These are phyloP conservation scores for Pseudocercospora vitis DNA, from an alignment of 2,329 filamentous ascomycete genomes.

Conservation along the genomic window DNA sequence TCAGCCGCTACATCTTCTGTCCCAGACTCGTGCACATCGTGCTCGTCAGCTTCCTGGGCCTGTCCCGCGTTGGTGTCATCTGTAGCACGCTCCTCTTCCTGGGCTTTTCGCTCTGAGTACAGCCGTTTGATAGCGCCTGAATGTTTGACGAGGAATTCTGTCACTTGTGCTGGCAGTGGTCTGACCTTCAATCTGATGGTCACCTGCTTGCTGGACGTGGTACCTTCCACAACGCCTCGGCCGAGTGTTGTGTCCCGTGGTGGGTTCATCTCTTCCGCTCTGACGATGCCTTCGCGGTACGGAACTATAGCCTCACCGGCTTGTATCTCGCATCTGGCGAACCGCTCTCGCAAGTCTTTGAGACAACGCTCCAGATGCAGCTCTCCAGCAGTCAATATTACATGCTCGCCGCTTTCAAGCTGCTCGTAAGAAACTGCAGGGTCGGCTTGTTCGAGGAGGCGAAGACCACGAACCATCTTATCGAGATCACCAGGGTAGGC, in stretches of 20 bases:
- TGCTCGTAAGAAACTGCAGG: slow-evolving; percentile 96
- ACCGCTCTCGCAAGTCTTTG: slow-evolving; percentile 88
- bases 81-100: slow-evolving; percentile 44
- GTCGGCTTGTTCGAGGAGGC: slow-evolving; percentile 87
- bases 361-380: slow-evolving; percentile 90
- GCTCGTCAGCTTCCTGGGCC: slow-evolving; percentile 36
- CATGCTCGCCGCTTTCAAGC: slow-evolving; percentile 88
- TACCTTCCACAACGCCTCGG: slow-evolving; percentile 72
- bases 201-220: slow-evolving; percentile 83
- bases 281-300: slow-evolving; percentile 86
- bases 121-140: slow-evolving; percentile 73
- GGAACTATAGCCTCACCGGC: slow-evolving; percentile 92
- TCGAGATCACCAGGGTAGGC: slow-evolving; percentile 85
- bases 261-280: slow-evolving; percentile 84
- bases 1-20: slow-evolving; percentile 55
- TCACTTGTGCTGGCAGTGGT: slow-evolving; percentile 75
- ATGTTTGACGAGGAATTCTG: slow-evolving; percentile 82
- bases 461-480: slow-evolving; percentile 89
- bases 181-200: slow-evolving; percentile 73
- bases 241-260: slow-evolving; percentile 83
- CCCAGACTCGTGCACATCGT: slow-evolving; percentile 44
- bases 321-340: slow-evolving; percentile 91
- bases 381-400: slow-evolving; percentile 90
- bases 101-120: slow-evolving; percentile 67
- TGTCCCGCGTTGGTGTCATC: slow-evolving; percentile 37